A percentile compares a stretch with the other conserved stretches of the same genome.
Conservation (phyloP, 2,329 filamentous ascomycete species). For the Colletotrichum liaoningense region DNA sequence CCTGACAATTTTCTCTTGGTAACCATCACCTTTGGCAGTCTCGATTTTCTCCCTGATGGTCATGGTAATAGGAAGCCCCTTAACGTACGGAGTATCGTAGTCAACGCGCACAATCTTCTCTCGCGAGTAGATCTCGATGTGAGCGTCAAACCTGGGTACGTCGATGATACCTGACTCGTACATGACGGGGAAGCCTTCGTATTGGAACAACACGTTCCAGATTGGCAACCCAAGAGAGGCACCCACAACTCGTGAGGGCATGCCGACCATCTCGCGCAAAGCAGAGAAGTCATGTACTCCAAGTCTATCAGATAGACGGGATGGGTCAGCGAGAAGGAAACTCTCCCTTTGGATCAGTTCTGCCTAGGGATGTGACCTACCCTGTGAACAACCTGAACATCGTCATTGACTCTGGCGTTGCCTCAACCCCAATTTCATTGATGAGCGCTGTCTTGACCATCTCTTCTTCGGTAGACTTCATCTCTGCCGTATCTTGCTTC, state of each 20-base stretch:
- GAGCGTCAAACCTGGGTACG: constrained; percentile 64
- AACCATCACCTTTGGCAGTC: constrained; percentile 44
- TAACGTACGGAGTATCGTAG: constrained; percentile 68
- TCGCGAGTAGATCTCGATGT: constrained; percentile 62
- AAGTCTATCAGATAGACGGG: constrained; percentile 55
- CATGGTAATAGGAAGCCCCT: constrained; percentile 62
- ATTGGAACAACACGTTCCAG: constrained; percentile 56
- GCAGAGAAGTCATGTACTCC: constrained; percentile 63
- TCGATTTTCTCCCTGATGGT: constrained; percentile 52
- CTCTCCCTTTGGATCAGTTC: no score
- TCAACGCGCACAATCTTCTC: constrained; percentile 64
- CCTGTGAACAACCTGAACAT: neutral
- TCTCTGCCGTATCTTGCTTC: neutral
- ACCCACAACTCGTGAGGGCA: constrained; percentile 47
- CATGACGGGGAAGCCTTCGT: constrained; percentile 58
- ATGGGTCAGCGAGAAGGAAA: neutral
- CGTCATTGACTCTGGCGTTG: neutral
- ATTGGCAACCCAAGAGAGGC: constrained; percentile 46
- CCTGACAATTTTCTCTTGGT: constrained; percentile 50
- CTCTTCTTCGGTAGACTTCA: neutral
- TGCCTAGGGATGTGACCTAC: neutral
- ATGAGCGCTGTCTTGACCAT: neutral
- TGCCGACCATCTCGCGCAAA: constrained; percentile 62
- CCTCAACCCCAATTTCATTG: neutral
- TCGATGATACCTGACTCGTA: constrained; percentile 68